Evolutionary conservation across 441 rosid species (phyloP), one percentile per base, ranked within the genome.

Genomic region (Adansonia rubrostipa): DNA sequence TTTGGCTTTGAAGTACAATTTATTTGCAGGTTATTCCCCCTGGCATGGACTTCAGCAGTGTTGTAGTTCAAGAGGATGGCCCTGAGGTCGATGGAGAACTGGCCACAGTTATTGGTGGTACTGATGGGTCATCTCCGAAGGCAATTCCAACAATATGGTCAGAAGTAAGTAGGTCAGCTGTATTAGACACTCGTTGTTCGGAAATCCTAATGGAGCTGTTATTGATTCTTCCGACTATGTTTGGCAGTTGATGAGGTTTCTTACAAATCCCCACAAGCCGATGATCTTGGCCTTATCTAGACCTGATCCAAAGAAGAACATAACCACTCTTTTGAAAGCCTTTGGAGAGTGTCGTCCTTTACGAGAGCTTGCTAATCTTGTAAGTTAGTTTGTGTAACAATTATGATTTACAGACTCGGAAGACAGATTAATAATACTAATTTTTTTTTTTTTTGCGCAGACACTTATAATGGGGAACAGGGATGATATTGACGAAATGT

Each of bases 1-100:
- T 80, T 58, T 15, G 77, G 61, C 63, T 62, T 44, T 73, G 47
- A 77, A 69, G n/a, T 57, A 65, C 51, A 42, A 61, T 56, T 77
- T 73, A 44, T 58, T 79, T 77, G 19, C 82, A 96, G 98, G 99
- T 96, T 47, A 92, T 96, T 87, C 95, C 99, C 63, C 99, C 99
- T 68, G 99, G 99, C 74, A 94, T 96, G 99, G 99, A 96, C 89
- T 94, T 94, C 82, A 92, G 98, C 84, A 96, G 85, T 77, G 99
- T 94, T 68, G 92, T 83, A 85, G 90, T 83, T 85, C 99, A 96
- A 86, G 98, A 94, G 88, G 97, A 94, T 74, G 81, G 86, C 78
- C 86, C 92, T 17, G 99, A 96, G 66, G 83, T 82, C 66, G 99
- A 96, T 28, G 97, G 94, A 62, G 99, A 96, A 45, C 85, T 92